Base-by-base conservation (phyloP, 179 eudicot genomes). In the Actinidia polygama region DNA sequence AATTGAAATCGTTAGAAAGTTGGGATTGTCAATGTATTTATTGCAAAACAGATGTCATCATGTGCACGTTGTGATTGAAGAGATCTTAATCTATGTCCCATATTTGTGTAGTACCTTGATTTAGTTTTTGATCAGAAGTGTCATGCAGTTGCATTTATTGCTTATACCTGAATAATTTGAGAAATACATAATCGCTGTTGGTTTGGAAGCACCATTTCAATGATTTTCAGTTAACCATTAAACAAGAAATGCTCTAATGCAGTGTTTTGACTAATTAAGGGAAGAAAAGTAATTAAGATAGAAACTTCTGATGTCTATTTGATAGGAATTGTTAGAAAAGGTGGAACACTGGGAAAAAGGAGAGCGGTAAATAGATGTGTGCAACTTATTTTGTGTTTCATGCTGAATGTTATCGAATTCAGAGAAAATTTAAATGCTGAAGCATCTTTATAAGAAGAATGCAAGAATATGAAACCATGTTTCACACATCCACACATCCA, bases 281-380 rank as follows among this genome's bases (percentile, higher is more conserved):
- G 36, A 23, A 64, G 16, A 3, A 6, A 64, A 64, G 12, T 24
- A 24, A 24, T 24, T 36, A 23, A 23, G 70, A 5, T 64, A 62
- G 70, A 64, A 24, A n/a, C 72, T 68, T 12, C 19, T 68, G 49
- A 68, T 68, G 30, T 68, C 49, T 68, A 67, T 30, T 67, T 67
- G 10, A 23, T 67, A 68, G 40, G 73, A 68, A 36, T 23, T 9
- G 70, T 15, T 26, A 24, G 70, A 26, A 23, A 16, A 66, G 70
- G 10, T 24, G 44, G 70, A 66, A 66, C 66, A 18, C 16, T 24
- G 71, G 46, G 71, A 66, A 18, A 30, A 67, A 30, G 46, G 26
- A 67, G 18, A 30, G 36, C 36, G 36, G 36, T 30, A 30, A 30
- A 30, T 30, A 30, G 36, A 30, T 30, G 36, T 30, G 36, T 30